These are phyloP conservation scores for Aspergillus sclerotioniger DNA, from an alignment of 495 filamentous ascomycete genomes.

Conservation along the genomic window DNA sequence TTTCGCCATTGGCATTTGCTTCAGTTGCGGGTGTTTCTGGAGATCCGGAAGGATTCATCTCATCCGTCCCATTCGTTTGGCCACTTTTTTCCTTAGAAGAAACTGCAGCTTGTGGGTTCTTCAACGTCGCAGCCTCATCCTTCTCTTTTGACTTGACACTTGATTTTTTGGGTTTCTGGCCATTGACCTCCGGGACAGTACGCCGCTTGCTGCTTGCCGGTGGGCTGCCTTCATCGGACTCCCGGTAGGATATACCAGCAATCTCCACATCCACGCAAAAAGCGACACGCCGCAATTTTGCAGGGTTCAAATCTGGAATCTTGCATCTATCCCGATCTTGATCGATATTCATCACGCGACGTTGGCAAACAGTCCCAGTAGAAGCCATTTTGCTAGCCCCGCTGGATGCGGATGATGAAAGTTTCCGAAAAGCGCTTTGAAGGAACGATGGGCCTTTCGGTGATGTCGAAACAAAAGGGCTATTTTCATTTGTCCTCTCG, in stretches of 20 bases:
- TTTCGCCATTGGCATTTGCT: conserved; percentile 32
- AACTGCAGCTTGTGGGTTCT: conserved; percentile 54
- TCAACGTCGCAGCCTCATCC: conserved; percentile 66
- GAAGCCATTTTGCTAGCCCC: conserved; percentile 50
- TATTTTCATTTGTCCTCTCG: conserved; percentile 48
- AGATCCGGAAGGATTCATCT: conserved; percentile 21
- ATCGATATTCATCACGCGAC: conserved; percentile 84
- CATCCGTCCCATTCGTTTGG: conserved; percentile 20
- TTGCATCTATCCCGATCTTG: conserved; percentile 72
- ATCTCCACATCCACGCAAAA: conserved; percentile 99
- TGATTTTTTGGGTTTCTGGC: conserved; percentile 52
- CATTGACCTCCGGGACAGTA: conserved; percentile 28
- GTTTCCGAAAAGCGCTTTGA: conserved; percentile 72
- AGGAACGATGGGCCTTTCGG: conserved; percentile 74
- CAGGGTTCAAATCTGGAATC: conserved; percentile 74
- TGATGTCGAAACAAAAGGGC: conserved; percentile 65
- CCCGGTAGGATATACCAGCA: conserved; percentile 59
- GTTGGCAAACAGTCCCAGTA: conserved; percentile 60
- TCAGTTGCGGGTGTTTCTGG: conserved; percentile 23
- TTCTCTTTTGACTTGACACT: conserved; percentile 63
- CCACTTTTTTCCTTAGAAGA: conserved; percentile 53
- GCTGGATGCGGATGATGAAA: conserved; percentile 67
- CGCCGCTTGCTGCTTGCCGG: conserved; percentile 28
- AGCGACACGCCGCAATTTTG: conserved; percentile 79
- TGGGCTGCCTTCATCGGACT: conserved; percentile 40